Percentiles rank a stretch among this genome's conserved stretches.
These are phyloP conservation scores for Porphyrellus cyaneotinctus DNA, from an alignment of 768 basidiomycete genomes.

Conservation along the genomic window DNA sequence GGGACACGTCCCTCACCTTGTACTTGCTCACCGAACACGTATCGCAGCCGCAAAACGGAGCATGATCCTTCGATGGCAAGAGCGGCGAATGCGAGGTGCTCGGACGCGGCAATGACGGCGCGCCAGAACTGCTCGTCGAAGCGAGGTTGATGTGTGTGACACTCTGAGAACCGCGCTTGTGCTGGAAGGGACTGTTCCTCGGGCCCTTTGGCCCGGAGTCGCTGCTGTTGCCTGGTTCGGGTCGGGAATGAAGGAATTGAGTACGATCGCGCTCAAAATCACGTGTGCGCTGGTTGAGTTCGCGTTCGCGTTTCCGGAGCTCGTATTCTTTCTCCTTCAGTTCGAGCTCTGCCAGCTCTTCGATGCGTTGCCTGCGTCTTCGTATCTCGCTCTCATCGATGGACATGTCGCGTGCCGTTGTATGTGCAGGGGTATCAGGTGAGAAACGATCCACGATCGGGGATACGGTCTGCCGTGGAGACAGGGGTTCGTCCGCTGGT, in stretches of 20 bases:
- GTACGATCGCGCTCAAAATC: conserved; percentile 58
- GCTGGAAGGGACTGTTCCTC: conserved; percentile 19
- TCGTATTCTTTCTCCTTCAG: conserved; percentile 53
- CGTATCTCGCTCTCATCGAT: conserved; percentile 26
- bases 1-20: conserved; percentile 28
- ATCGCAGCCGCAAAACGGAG: conserved; percentile 64
- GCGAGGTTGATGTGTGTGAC: conserved; percentile 26
- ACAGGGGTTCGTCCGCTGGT: conserved; percentile 39
- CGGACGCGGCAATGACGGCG: conserved; percentile 9
- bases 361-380: conserved; percentile 39
- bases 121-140: conserved; percentile 11
- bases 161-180: conserved; percentile 31
- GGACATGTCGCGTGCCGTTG: conserved; percentile 15
- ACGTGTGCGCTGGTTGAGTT: conserved; percentile 48
- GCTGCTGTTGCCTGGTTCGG: conserved; percentile 21
- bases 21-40: conserved; percentile 60
- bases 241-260: conserved; percentile 35
- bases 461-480: conserved; percentile 38
- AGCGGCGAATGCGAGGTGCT: conserved; percentile 29
- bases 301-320: conserved; percentile 50
- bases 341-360: conserved; percentile 51
- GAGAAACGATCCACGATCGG: conserved; percentile 30
- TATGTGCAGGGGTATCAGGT: conserved; percentile 20
- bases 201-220: conserved; percentile 32
- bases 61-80: conserved; percentile 40